Percentiles rank a stretch among this genome's conserved stretches.
phyloP scores from a whole-genome alignment of 495 filamentous ascomycete species.

The Aspergillus mulundensis region DNA sequence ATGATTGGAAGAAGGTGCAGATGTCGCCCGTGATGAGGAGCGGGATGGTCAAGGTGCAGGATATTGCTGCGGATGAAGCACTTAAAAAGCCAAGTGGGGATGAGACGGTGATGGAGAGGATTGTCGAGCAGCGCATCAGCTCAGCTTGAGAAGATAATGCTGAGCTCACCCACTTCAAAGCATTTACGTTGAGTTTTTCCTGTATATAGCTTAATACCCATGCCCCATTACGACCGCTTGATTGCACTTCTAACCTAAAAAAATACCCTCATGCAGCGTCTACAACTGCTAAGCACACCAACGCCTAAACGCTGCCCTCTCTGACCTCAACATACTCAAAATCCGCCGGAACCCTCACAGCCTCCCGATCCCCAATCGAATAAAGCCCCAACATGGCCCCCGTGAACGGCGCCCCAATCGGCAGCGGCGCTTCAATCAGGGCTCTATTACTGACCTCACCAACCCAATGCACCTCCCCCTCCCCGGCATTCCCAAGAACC shows the following conservation, averaged over 20 bases:
- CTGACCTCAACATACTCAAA: constrained; percentile 33
- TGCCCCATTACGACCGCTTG: too few relatives aligned
- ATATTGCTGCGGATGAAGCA: neutral
- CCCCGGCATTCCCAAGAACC: constrained; percentile 7
- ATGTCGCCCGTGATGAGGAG: constrained; percentile 19
- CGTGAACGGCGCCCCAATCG: constrained; percentile 35
- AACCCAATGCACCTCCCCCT: constrained; percentile 19
- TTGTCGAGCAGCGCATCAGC: too few relatives aligned
- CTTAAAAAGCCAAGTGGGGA: too few relatives aligned
- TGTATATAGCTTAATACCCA: too few relatives aligned
- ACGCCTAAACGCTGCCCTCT: too few relatives aligned
- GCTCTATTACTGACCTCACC: constrained; percentile 22
- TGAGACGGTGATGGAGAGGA: too few relatives aligned
- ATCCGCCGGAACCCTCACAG: constrained; percentile 37
- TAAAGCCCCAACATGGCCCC: constrained; percentile 46
- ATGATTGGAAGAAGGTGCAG: constrained; percentile 40
- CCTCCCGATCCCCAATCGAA: constrained; percentile 39
- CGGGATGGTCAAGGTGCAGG: constrained; percentile 10
- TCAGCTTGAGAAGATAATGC: too few relatives aligned
- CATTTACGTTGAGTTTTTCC: too few relatives aligned
- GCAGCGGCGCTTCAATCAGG: constrained; percentile 30
- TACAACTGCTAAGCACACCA: too few relatives aligned
- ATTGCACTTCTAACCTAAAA: too few relatives aligned
- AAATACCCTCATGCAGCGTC: too few relatives aligned
- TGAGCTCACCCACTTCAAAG: neutral